Conservation (phyloP, 164 flowering plant species). For the Annona cherimola region DNA sequence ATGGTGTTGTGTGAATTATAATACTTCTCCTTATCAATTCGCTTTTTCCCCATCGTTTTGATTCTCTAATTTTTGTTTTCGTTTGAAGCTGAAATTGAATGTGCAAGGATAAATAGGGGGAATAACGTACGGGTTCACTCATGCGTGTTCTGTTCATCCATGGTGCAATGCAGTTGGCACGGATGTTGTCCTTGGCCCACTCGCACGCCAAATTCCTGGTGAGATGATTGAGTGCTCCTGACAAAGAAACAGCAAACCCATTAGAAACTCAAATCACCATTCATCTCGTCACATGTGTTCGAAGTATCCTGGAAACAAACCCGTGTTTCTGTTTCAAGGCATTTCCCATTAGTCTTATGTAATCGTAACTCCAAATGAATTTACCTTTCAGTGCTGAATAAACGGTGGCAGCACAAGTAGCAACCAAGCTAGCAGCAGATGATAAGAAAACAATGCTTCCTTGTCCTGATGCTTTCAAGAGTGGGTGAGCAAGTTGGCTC, state of each 20-base stretch:
- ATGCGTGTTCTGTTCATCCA: conserved; percentile 22
- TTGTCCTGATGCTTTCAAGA: conserved; percentile 60
- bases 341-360: not conserved
- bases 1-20: too few species aligned
- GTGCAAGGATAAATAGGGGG: not conserved
- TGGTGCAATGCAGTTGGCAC: conserved; percentile 31
- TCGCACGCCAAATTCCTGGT: conserved; percentile 33
- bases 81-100: too few species aligned
- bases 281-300: not conserved
- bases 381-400: conserved; percentile 42
- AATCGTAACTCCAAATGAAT: not conserved
- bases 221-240: conserved; percentile 34
- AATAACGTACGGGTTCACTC: conserved; percentile 18
- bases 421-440: conserved; percentile 30
- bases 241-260: not conserved
- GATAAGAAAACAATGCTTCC: conserved; percentile 43
- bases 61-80: too few species aligned
- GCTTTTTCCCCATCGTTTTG: too few species aligned
- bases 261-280: not conserved
- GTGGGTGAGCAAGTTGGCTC: conserved; percentile 67
- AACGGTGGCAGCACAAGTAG: conserved; percentile 13
- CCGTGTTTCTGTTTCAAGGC: not conserved
- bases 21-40: too few species aligned
- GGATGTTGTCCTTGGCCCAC: conserved; percentile 36
- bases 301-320: too few species aligned